These are phyloP conservation scores for Scalesia atractyloides DNA, from an alignment of 129 eudicot genomes.

Conservation along the genomic window DNA sequence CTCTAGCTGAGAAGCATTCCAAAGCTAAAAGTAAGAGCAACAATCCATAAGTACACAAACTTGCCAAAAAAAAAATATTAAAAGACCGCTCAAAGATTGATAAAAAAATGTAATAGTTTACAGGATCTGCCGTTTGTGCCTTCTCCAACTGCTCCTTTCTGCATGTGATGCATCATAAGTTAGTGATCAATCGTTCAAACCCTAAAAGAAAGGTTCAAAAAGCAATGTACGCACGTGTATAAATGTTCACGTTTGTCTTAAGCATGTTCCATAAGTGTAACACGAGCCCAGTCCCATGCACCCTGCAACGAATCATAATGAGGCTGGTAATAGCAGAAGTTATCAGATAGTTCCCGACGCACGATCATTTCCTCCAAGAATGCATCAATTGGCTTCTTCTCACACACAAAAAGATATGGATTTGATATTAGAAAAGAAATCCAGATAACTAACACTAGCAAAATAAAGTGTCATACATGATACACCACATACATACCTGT, in stretches of 20 bases:
- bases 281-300: slow-evolving; percentile 99
- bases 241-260: slow-evolving; percentile 78
- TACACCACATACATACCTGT: slow-evolving; percentile 50
- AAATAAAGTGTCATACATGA: background rate
- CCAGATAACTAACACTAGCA: background rate
- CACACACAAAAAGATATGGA: background rate
- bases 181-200: slow-evolving; percentile 9
- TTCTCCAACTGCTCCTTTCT: slow-evolving; percentile 92
- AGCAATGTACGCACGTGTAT: slow-evolving; percentile 63
- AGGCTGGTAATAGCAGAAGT: slow-evolving; percentile 93
- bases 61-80: slow-evolving; percentile 4
- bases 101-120: slow-evolving; percentile 39
- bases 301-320: slow-evolving; percentile 85
- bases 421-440: background rate
- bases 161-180: slow-evolving; percentile 27
- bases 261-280: slow-evolving; percentile 78
- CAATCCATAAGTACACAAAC: slow-evolving; percentile 2
- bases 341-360: slow-evolving; percentile 93
- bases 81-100: slow-evolving; percentile 1
- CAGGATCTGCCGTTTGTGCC: slow-evolving; percentile 95
- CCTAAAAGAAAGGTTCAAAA: background rate
- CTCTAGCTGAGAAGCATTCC: slow-evolving; percentile 98
- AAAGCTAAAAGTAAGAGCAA: slow-evolving; percentile 57
- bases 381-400: slow-evolving; percentile 83
- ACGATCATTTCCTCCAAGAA: slow-evolving; percentile 89